Evolutionary conservation across 2,329 filamentous ascomycete species (phyloP), one percentile per base, ranked within the genome.

Genomic region (Mollisiaceae sp.): DNA sequence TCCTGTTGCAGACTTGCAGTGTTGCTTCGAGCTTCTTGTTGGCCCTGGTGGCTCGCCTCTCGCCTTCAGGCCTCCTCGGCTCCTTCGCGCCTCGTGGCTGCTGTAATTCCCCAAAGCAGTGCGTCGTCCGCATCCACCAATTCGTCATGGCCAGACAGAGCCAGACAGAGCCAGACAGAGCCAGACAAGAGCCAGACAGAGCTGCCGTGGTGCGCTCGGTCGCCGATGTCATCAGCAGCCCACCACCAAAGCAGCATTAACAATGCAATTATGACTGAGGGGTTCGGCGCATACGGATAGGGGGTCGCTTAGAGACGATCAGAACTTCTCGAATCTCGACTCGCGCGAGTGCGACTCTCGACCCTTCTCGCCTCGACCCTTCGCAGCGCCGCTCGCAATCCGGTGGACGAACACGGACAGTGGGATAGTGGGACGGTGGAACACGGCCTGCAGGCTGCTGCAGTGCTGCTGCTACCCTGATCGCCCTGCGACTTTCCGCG

Each of bases 91-190:
- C 3, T 54, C 20, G 20, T 20, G 47, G 32, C 50, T 56, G 56
- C 12, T 41, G 18, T 5, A 27, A 32, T 55, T 45, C 15, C 50
- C 50, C 41, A 55, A 61, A 36, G 27, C 38, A 15, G 59, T 61
- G 38, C 43, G 27, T 54, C 35, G 8, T 27, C 47, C 59, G 59
- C 41, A 39, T 27, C 47, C 55, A 20, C 20, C 4, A 39, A 38
- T 41, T 39, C 55, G 55, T 57, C 55, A 57, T 57, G 55, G 14
- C 32, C 32, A 57, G 36, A 39, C 24, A 47, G 50, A 55, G 24
- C 20, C 24, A 47, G 50, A 55, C 24, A 47, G 50, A 55, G 24
- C 20, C 24, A 47, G 50, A 55, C 24, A 47, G 50, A 55, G 24
- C 20, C 24, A 47, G 50, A 55, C n/a, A n/a, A n/a, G n/a, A n/a